phyloP scores from a whole-genome alignment of 2,329 filamentous ascomycete species.

The Ceratocystis cubensis region DNA sequence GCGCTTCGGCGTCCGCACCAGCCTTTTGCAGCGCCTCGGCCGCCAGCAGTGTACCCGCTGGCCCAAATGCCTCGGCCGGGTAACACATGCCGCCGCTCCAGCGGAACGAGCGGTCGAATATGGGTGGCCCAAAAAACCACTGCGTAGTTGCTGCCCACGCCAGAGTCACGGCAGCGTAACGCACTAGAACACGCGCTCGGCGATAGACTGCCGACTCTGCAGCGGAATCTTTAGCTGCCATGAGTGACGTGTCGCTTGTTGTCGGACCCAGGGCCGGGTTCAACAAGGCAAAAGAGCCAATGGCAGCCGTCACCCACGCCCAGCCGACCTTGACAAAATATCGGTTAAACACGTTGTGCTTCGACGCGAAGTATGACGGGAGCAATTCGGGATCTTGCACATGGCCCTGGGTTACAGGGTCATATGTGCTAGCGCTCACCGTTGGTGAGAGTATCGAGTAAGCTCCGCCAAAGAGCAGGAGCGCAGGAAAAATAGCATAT shows the following conservation, averaged over 20 bases:
- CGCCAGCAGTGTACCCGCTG: slow-evolving; percentile 9
- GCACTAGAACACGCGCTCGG: slow-evolving; percentile 43
- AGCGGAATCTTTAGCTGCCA: background rate
- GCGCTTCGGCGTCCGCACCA: background rate
- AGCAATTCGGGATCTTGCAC: slow-evolving; percentile 33
- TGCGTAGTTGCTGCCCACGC: slow-evolving; percentile 85
- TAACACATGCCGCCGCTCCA: slow-evolving; percentile 79
- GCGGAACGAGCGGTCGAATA: slow-evolving; percentile 84
- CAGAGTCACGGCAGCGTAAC: slow-evolving; percentile 60
- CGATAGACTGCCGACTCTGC: slow-evolving; percentile 26
- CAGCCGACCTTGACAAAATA: slow-evolving; percentile 93
- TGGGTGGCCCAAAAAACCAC: slow-evolving; percentile 85
- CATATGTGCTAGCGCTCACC: slow-evolving; percentile 52
- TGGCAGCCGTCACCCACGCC: slow-evolving; percentile 74
- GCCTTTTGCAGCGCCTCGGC: background rate
- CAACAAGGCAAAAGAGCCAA: slow-evolving; percentile 54
- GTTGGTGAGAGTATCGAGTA: slow-evolving; percentile 68
- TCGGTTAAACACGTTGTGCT: slow-evolving; percentile 82
- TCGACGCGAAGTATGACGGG: slow-evolving; percentile 88
- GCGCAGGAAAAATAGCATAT: slow-evolving; percentile 59
- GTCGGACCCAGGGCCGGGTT: slow-evolving; percentile 43
- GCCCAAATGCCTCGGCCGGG: slow-evolving; percentile 31
- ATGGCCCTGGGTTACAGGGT: slow-evolving; percentile 50
- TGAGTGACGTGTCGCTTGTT: background rate
- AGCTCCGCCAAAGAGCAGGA: slow-evolving; percentile 68